Conservation (phyloP, 768 basidiomycete genomes). For the Boletus barrowsii region DNA sequence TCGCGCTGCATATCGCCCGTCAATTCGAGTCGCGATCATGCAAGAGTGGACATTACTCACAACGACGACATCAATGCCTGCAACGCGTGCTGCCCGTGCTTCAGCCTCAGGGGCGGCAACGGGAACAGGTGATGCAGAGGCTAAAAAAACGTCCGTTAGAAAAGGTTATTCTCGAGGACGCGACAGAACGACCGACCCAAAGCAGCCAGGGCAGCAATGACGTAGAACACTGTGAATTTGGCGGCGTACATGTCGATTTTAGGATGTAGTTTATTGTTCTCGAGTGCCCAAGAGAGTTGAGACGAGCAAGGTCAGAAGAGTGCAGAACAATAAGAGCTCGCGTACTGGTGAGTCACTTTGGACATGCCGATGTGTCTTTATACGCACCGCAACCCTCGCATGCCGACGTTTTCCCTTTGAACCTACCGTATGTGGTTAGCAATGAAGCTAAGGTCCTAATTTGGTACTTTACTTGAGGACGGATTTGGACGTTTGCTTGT, state of each 20-base stretch:
- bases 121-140: conserved; percentile 28
- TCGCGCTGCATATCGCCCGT: conserved; percentile 9
- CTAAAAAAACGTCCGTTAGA: conserved; percentile 14
- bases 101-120: conserved; percentile 11
- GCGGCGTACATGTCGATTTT: conserved; percentile 26
- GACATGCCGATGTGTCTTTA: conserved; percentile 18
- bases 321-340: conserved; percentile 32
- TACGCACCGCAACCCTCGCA: conserved; percentile 8
- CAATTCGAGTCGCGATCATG: neutral
- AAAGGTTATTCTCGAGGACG: neutral
- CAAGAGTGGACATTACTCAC: conserved; percentile 5
- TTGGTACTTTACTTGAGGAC: conserved; percentile 24
- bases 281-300: neutral
- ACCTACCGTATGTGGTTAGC: conserved; percentile 26
- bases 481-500: conserved; percentile 30
- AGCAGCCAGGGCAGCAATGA: conserved; percentile 27
- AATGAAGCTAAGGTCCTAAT: conserved; percentile 18
- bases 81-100: neutral
- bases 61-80: conserved; percentile 8
- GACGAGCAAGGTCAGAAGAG: conserved; percentile 1
- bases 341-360: conserved; percentile 16
- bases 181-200: conserved; percentile 18
- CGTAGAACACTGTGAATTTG: conserved; percentile 28
- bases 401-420: conserved; percentile 20
- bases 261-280: conserved; percentile 29